Base-by-base conservation (phyloP, 306 rosid genomes). In the Coriaria nepalensis region DNA sequence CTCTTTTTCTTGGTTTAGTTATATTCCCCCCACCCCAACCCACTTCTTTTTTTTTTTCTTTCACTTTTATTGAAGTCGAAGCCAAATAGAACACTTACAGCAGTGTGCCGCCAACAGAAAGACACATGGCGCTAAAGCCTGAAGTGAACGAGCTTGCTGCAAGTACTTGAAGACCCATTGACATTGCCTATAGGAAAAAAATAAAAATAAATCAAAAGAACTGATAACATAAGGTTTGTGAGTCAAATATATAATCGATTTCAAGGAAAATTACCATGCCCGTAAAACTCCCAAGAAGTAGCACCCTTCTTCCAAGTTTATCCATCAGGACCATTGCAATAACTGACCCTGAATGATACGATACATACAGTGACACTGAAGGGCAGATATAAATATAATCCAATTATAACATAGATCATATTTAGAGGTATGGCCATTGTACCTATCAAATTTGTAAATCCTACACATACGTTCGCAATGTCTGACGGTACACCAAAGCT, bases 281-380 rank as follows among this genome's bases (percentile, higher is more conserved):
- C 33, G 74, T 60, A 69, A 85, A 85, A 62, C 95, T 85, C 59
- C 93, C 82, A 40, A 85, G 61, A 63, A 85, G 87, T 64, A 78
- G 93, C 48, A 64, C 73, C 61, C 71, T 85, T 49, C 93, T 68
- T 64, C 95, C 95, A 58, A 85, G 85, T 75, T 85, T 85, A 76
- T 85, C 95, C 95, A 81, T 78, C 68, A 85, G 51, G 59, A 73
- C 78, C 80, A 76, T 85, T 54, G 95, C 83, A 61, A 73, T 32
- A 35, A 78, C 15, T 37, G 93, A 85, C 36, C 95, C 95, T 85
- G 79, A 47, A 74, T 20, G 29, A 20, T 20, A 48, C 41, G 40
- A 50, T 13, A 63, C 49, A 60, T 52, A 47, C 13, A 62, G 52
- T 8, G 63, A 50, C 43, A 15, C 52, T 52, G 44, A 66, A 35